Percentiles rank a stretch among this genome's conserved stretches.
phyloP scores from a whole-genome alignment of 2,329 filamentous ascomycete genomes.

The Cytospora paraplurivora region DNA sequence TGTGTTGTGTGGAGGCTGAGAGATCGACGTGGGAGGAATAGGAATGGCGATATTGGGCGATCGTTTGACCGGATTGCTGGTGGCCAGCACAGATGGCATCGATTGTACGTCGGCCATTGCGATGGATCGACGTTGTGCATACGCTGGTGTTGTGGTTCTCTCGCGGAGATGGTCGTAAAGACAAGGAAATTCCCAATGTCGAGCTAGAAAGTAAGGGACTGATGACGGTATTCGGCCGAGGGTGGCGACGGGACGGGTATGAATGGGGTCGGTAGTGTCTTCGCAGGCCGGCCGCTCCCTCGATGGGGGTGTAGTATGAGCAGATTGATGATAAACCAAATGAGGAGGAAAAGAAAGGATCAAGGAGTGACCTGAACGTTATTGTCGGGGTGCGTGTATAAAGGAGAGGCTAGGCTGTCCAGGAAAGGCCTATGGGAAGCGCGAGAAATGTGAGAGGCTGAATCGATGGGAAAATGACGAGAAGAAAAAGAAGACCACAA shows the following conservation, averaged over 20 bases:
- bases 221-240: not conserved
- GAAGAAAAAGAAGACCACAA: not conserved
- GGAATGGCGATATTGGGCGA: slow-evolving; percentile 26
- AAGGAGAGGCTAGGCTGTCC: slow-evolving; percentile 23
- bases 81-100: slow-evolving; percentile 31
- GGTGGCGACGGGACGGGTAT: too few species aligned
- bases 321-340: slow-evolving; percentile 10
- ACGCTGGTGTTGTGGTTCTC: not conserved
- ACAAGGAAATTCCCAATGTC: not conserved
- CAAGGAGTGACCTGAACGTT: slow-evolving; percentile 15
- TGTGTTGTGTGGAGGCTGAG: slow-evolving; percentile 35
- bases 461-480: not conserved
- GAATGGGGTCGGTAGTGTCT: not conserved
- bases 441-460: slow-evolving; percentile 19
- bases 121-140: slow-evolving; percentile 5
- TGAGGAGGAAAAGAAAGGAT: slow-evolving; percentile 16
- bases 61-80: slow-evolving; percentile 28
- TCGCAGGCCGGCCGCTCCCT: slow-evolving; percentile 17
- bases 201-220: not conserved
- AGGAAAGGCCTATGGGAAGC: slow-evolving; percentile 15
- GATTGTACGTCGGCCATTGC: slow-evolving; percentile 34
- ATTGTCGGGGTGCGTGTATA: not conserved
- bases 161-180: not conserved
- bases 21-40: slow-evolving; percentile 32
- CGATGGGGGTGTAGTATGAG: not conserved